Base-by-base conservation (phyloP, 371 early-diverging fungal genomes). In the Haplosporangium sp. region DNA sequence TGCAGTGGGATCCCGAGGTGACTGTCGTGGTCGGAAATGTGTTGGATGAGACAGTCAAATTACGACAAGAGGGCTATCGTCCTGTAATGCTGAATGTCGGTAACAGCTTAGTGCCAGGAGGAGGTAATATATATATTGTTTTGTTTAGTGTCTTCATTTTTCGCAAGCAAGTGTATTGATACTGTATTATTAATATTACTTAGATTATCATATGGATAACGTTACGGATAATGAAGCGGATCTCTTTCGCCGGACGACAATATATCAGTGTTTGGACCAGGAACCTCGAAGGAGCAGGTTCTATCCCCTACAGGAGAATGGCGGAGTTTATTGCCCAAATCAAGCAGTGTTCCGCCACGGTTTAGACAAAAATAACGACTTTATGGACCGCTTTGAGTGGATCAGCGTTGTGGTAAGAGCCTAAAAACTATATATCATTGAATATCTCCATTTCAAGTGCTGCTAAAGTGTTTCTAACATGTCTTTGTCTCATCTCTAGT, bases 331-430 rank as follows among this genome's bases (percentile, higher is more conserved):
- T 40, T 81, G 82, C 50, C 82, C 82, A 15, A 81, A 81, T 64
- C 82, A 81, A 38, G 82, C 82, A 2, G 75, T 81, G 15, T 75
- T 81, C 35, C 82, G 82, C 35, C 82, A 66, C 50, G 82, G 82
- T 0, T 40, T 17, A 5, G 72, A 74, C 15, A 67, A 52, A 17
- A 15, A 38, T 34, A 67, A 81, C 50, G 82, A 81, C 9, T 81
- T 81, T 40, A 81, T 81, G 82, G 82, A 81, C 53, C 82, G 82
- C 5, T 81, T 81, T 53, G 82, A 81, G 48, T 81, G 82, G 82
- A 81, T 81, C 67, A 81, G 82, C 39, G 82, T 81, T 2, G 82
- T 75, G 40, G 79, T 78, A 67, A 64, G 78, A 65, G 4, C 56
- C 17, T 27, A 27, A 27, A 27, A 27, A 27, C 27, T 27, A 27